phyloP scores from a whole-genome alignment of 305 asterid genomes.

The Galium porrigens region DNA sequence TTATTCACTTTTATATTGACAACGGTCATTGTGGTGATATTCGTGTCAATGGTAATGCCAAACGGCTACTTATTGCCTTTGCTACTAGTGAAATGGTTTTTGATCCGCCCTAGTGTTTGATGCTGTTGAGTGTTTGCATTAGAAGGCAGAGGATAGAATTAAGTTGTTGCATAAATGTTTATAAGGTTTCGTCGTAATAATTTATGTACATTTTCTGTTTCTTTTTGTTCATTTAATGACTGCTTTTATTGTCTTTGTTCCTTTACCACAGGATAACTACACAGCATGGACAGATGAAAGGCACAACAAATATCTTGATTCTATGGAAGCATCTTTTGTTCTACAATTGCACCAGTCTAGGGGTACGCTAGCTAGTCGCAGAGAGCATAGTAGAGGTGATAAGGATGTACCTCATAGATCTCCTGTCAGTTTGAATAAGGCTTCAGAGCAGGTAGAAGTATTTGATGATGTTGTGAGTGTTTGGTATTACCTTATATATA shows the following conservation, averaged over 20 bases:
- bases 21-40: not conserved
- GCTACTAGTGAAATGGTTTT: not conserved
- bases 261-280: constrained; percentile 22
- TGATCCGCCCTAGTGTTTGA: not conserved
- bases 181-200: not conserved
- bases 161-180: not conserved
- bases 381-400: constrained; percentile 23
- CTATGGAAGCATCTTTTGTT: constrained; percentile 54
- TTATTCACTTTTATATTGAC: not conserved
- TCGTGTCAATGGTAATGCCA: not conserved
- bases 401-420: constrained; percentile 17
- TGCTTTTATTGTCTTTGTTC: not conserved
- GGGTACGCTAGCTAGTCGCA: constrained; percentile 22
- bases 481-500: not conserved
- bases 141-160: not conserved
- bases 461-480: not conserved
- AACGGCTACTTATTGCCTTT: not conserved
- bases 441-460: constrained; percentile 35
- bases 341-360: constrained; percentile 40
- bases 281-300: constrained; percentile 47
- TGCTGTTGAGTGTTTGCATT: not conserved
- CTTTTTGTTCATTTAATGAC: not conserved
- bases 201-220: not conserved
- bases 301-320: constrained; percentile 49
- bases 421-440: constrained; percentile 15